Base-by-base conservation (phyloP, 2,329 filamentous ascomycete species). In the Dactylella cylindrospora region DNA sequence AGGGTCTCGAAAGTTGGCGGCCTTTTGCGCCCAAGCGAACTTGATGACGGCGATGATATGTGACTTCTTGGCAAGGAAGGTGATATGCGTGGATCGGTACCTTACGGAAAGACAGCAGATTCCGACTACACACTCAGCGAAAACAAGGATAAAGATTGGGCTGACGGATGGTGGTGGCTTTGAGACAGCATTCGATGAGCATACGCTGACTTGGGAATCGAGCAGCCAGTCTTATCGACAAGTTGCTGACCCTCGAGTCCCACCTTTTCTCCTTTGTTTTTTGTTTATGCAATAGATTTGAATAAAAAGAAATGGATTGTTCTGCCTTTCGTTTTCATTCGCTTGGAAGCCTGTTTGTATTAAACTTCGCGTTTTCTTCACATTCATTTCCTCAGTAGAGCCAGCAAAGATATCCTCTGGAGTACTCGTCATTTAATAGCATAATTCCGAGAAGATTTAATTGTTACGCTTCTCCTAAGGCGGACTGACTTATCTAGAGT, bases 1-100 rank as follows among this genome's bases (percentile, higher is more conserved):
- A 85, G 91, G 68, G 84, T 88, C 65, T 88, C 91, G 76, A 97
- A 95, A 79, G 89, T 98, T 52, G 90, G 93, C 68, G 93, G 94
- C 70, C 79, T 98, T 64, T 79, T 98, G 70, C 97, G 98, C 79
- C 94, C 93, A 43, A 93, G 90, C n/a, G 93, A 98, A 73, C 82
- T 98, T 71, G 91, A 90, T 45, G 84, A 86, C 66, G 82, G 90
- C 67, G 88, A 91, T 69, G 88, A 91, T 67, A 72, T 80, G 69
- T 71, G 67, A 70, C 41, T 49, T 36, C 13, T 53, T 13, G 55
- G 47, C 10, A 36, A 47, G 17, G 53, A 60, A 41, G 46, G 46
- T 15, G 49, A 54, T 13, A 62, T 54, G 38, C 57, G 57, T 29
- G 47, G 38, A 5, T 20, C 44, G 12, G 15, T 54, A 17, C 47